These are phyloP conservation scores for Canariomyces notabilis DNA, from an alignment of 2,329 filamentous ascomycete genomes.

Conservation along the genomic window DNA sequence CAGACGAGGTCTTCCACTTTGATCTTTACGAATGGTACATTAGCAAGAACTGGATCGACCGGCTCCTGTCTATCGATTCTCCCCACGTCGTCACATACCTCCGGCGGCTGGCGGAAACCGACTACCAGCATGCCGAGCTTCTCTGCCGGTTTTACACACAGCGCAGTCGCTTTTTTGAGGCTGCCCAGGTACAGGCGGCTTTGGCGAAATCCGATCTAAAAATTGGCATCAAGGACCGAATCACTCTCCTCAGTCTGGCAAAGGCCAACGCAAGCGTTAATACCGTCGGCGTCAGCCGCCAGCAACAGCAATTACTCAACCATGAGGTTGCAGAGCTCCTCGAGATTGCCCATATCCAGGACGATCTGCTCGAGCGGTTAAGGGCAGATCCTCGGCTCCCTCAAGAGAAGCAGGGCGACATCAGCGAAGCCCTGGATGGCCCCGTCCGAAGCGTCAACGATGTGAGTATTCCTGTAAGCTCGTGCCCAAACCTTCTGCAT, in stretches of 20 bases:
- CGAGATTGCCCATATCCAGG: conserved; percentile 91
- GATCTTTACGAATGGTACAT: conserved; percentile 99
- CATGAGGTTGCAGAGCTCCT: conserved; percentile 81
- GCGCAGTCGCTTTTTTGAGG: conserved; percentile 76
- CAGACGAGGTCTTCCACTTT: conserved; percentile 91
- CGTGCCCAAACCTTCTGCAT: neutral
- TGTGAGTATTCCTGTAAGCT: conserved; percentile 46
- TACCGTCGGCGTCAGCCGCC: conserved; percentile 69
- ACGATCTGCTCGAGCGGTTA: conserved; percentile 78
- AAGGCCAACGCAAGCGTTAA: conserved; percentile 88
- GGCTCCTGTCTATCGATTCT: conserved; percentile 78
- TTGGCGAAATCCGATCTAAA: conserved; percentile 79
- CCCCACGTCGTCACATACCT: conserved; percentile 84
- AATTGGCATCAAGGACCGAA: conserved; percentile 76
- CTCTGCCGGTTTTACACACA: conserved; percentile 91
- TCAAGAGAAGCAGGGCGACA: conserved; percentile 56
- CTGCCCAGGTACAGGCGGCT: conserved; percentile 77
- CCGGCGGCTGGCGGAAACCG: conserved; percentile 65
- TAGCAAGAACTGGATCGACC: conserved; percentile 74
- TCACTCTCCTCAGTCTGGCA: conserved; percentile 83
- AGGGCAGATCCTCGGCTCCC: conserved; percentile 66
- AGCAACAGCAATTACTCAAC: conserved; percentile 77
- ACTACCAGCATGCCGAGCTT: conserved; percentile 77
- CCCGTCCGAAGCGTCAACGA: conserved; percentile 69
- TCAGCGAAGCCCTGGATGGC: conserved; percentile 68